A percentile compares a stretch with the other conserved stretches of the same genome.
These are phyloP conservation scores for Colletotrichum caudatum DNA, from an alignment of 2,329 filamentous ascomycete genomes.

Conservation along the genomic window DNA sequence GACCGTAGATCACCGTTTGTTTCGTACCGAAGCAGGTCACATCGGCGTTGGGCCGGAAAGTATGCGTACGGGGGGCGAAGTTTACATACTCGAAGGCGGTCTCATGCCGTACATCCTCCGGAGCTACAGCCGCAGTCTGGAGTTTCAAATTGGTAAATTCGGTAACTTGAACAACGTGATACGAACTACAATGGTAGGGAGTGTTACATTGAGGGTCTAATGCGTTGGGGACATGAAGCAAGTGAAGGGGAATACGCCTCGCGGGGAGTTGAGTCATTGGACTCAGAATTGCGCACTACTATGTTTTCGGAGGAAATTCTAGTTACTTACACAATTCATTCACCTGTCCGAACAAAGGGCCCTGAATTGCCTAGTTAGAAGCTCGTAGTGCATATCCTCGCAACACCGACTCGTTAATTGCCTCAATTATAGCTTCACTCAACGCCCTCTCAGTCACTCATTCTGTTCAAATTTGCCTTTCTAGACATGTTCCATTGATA, in stretches of 20 bases:
- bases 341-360: neutral
- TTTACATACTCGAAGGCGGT: conserved; percentile 24
- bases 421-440: too few species aligned
- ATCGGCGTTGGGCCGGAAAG: conserved; percentile 17
- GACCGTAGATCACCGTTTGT: conserved; percentile 15
- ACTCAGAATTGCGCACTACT: neutral
- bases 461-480: too few species aligned
- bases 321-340: too few species aligned
- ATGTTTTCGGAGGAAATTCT: too few species aligned
- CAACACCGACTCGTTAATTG: neutral
- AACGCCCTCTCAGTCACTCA: too few species aligned
- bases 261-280: neutral
- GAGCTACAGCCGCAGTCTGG: neutral
- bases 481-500: too few species aligned
- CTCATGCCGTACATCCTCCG: conserved; percentile 27
- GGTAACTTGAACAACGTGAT: neutral
- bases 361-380: neutral
- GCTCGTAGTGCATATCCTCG: neutral
- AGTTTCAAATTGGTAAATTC: neutral
- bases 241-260: neutral
- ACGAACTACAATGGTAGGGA: conserved; percentile 14
- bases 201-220: conserved; percentile 29
- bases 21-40: conserved; percentile 1
- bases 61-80: neutral
- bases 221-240: conserved; percentile 15